Base-by-base conservation (phyloP, 345 rosid genomes). In the Excoecaria cochinchinensis region DNA sequence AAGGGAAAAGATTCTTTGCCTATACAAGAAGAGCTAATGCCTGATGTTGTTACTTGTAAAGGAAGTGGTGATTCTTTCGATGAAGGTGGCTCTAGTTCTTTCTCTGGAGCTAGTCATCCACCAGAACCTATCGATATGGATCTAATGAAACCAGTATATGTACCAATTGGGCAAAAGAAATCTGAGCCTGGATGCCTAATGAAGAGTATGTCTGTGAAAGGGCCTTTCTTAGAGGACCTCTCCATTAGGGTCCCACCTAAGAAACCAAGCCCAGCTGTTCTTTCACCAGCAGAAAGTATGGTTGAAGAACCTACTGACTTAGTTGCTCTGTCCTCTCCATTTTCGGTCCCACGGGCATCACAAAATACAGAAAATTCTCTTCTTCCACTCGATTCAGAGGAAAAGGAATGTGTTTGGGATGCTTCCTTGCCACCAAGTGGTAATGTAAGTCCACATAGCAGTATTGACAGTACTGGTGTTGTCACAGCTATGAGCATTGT, bases 51-150 rank as follows among this genome's bases (percentile, higher is more conserved):
- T 58, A 71, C 80, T 53, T 87, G 82, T 62, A 88, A 89, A 61
- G 85, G 80, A 52, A 81, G 84, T 42, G 78, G 77, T 74, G 91
- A 90, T 81, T 85, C 85, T 62, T 80, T 83, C 67, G 98, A 90
- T 68, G 98, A 93, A 71, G 80, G 80, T 78, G 91, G 93, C 47
- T 77, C 93, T 6, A 85, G 85, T 82, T 87, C 86, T 16, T 95
- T 95, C 77, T 91, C 89, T n/a, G 97, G 99, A 59, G 99, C 85
- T 81, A 95, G 91, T 80, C 99, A 93, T 80, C 99, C 99, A 70
- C 91, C 91, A 0, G 99, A 95, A 74, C 99, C 99, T 24, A 82
- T 88, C 39, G 99, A 95, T 74, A 86, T 86, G 64, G 96, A 95
- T 93, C 85, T 84, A 57, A 93, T 95, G 82, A 90, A 84, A 73